Conservation (phyloP, 768 basidiomycete species). For the Pleurotus djamor region DNA sequence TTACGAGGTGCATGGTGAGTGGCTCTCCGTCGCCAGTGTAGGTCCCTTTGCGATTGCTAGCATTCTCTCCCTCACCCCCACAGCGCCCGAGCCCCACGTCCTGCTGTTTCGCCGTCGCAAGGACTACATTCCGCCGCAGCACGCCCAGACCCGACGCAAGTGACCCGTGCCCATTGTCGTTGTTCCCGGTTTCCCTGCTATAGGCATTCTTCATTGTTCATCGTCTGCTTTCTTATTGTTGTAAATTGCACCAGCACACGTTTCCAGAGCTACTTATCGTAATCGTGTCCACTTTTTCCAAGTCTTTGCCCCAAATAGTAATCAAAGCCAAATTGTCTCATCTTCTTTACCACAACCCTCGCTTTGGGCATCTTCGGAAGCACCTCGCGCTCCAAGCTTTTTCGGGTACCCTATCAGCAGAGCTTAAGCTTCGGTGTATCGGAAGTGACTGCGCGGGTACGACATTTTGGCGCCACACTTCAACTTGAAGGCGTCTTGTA, state of each 20-base stretch:
- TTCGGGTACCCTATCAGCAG: neutral
- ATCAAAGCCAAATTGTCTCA: neutral
- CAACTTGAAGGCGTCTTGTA: neutral
- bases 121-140: slow-evolving; percentile 60
- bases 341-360: neutral
- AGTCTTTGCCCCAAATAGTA: neutral
- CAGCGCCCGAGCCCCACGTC: slow-evolving; percentile 92
- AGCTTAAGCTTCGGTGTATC: neutral
- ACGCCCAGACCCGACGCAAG: slow-evolving; percentile 39
- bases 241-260: neutral
- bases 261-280: neutral
- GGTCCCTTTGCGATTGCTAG: slow-evolving; percentile 4
- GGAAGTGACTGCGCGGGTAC: neutral
- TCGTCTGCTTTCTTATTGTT: neutral
- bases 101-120: slow-evolving; percentile 86
- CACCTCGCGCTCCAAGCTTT: no score
- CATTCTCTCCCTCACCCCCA: neutral
- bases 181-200: neutral
- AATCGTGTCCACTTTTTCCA: neutral
- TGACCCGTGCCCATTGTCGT: slow-evolving; percentile 15
- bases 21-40: neutral
- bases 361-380: neutral
- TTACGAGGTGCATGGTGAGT: slow-evolving; percentile 91
- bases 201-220: neutral
- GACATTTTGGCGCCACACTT: neutral